Evolutionary conservation across 352 stramenopile species (phyloP).

Genomic region (Thraustochytrium striatum): DNA sequence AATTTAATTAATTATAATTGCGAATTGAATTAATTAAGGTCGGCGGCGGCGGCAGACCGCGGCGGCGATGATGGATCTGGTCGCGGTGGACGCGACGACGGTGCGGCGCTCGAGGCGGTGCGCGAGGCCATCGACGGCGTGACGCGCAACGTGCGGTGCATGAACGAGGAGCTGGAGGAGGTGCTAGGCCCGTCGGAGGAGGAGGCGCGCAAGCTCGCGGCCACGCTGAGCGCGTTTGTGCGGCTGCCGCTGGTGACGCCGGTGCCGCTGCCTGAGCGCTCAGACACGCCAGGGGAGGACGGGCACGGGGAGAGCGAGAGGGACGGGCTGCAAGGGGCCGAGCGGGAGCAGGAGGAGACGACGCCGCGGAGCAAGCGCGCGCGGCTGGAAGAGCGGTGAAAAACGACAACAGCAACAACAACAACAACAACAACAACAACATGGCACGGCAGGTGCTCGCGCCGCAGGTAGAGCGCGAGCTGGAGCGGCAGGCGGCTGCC

Average conservation of each 20-base stretch:
- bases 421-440: neutral
- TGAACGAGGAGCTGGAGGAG: conserved; percentile 66
- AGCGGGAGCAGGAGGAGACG: neutral
- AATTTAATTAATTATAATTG: too few relatives aligned
- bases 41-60: too few relatives aligned
- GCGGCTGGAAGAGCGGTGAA: neutral
- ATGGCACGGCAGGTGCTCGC: neutral
- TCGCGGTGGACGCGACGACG: conserved; percentile 1
- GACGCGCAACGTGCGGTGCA: conserved; percentile 62
- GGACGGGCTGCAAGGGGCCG: neutral
- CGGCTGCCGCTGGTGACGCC: too few relatives aligned
- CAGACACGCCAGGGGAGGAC: too few relatives aligned
- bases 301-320: neutral
- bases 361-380: neutral
- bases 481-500: too few relatives aligned
- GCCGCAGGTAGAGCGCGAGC: neutral
- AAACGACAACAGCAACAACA: neutral
- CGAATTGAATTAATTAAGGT: too few relatives aligned
- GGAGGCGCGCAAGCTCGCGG: neutral
- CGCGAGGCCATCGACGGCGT: neutral
- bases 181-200: neutral
- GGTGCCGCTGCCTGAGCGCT: too few relatives aligned
- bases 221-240: neutral
- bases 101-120: neutral
- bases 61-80: too few relatives aligned